Base-by-base conservation (phyloP, 1,284 basidiomycete species). In the Apiotrichum sp. region DNA sequence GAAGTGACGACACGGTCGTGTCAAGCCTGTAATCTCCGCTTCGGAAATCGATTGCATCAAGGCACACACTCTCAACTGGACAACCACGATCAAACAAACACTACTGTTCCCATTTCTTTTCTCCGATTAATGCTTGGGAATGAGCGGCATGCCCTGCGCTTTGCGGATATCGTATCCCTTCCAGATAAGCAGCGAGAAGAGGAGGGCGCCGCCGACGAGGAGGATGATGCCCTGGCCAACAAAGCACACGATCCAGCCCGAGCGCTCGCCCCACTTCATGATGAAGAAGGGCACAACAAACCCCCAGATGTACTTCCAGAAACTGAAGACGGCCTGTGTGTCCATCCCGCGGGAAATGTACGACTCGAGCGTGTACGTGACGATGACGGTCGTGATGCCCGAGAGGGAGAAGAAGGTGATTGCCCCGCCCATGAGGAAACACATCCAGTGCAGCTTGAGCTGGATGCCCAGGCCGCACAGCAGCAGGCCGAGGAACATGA, bases 251-350 rank as follows among this genome's bases (percentile, higher is more conserved):
- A 65, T 55, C 45, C 68, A 71, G 43, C 62, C 64, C 32, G 60
- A 31, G 32, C 58, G 53, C 9, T 59, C 58, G 10, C 65, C 68
- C 72, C 72, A 75, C 40, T 62, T 56, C 36, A 68, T 66, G 7
- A 68, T 64, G 55, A 71, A 76, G 62, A 74, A 75, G 8, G 72
- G 64, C 13, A 70, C 66, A 0, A 64, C 66, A 45, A 77, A 77
- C 22, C 71, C 71, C 63, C 72, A 71, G n/a, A 69, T 64, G 54
- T 64, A 68, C 65, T 74, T 75, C 65, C 71, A 71, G 61, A 77
- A 73, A 56, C 69, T 69, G 63, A 74, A 77, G 36, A 70, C 68
- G 29, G 72, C 70, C 51, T 74, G 70, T 11, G 70, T 71, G 55
- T 72, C 69, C 56, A 71, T 70, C 0, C 65, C 63, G 39, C 63